Conservation (phyloP, 106 monocot genomes). For the Posidonia australis region DNA sequence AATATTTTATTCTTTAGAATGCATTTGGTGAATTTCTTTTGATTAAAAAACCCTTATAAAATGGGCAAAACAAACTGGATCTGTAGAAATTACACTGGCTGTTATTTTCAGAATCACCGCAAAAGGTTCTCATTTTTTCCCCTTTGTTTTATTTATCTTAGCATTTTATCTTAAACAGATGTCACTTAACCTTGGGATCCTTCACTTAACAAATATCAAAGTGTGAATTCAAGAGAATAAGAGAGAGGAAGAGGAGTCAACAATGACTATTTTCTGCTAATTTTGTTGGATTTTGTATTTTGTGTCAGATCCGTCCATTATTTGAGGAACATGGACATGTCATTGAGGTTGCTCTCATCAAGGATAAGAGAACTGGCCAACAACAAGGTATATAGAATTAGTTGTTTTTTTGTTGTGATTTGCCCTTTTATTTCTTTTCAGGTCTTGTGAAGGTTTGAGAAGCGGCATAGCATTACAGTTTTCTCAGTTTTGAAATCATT, state of each 20-base stretch:
- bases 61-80: too few species aligned
- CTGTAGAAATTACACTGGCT: too few species aligned
- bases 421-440: slow-evolving; percentile 36
- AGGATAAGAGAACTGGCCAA: slow-evolving; percentile 82
- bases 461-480: slow-evolving; percentile 22
- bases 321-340: slow-evolving; percentile 98
- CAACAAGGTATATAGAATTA: slow-evolving; percentile 67
- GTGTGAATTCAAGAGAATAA: too few species aligned
- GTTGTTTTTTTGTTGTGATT: background rate
- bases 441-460: slow-evolving; percentile 32
- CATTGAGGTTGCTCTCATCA: slow-evolving; percentile 92
- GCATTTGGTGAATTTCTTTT: background rate
- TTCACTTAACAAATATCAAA: too few species aligned
- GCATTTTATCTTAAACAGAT: too few species aligned
- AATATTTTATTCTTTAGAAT: slow-evolving; percentile 15
- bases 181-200: too few species aligned
- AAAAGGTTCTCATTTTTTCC: background rate
- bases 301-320: slow-evolving; percentile 70
- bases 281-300: background rate
- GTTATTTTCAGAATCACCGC: background rate
- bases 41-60: background rate
- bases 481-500: slow-evolving; percentile 38
- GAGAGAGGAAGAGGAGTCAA: too few species aligned
- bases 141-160: background rate
- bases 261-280: too few species aligned